Conservation (phyloP, 1,284 basidiomycete species). For the Cutaneotrichosporon sp. region DNA sequence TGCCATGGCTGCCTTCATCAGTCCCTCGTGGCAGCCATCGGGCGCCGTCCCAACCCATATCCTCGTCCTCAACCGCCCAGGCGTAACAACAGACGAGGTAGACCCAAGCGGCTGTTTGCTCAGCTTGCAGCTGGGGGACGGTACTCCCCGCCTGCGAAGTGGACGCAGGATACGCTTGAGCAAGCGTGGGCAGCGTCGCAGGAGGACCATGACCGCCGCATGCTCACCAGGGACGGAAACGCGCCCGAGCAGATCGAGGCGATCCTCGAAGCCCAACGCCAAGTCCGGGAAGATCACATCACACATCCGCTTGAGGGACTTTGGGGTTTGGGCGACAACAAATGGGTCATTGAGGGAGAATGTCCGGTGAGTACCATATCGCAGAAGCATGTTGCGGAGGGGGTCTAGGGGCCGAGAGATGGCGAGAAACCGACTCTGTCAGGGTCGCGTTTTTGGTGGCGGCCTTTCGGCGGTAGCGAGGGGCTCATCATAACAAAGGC, state of each 20-base stretch:
- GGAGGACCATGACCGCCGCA: background rate
- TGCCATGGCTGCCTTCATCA: conserved; percentile 40
- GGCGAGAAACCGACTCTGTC: background rate
- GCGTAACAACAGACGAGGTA: background rate
- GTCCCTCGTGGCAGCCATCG: conserved; percentile 36
- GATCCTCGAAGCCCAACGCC: conserved; percentile 7
- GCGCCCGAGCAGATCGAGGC: conserved; percentile 16
- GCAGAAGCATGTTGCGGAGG: background rate
- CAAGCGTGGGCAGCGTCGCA: conserved; percentile 8
- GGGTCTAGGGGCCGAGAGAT: no score
- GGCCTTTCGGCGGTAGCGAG: background rate
- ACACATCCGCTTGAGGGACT: conserved; percentile 31
- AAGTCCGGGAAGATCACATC: conserved; percentile 14
- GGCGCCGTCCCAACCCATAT: conserved; percentile 32
- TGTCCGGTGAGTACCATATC: conserved; percentile 44
- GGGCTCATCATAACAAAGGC: background rate
- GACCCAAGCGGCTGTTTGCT: conserved; percentile 8
- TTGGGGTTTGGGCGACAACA: conserved; percentile 27
- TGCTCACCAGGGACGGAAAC: conserved; percentile 2
- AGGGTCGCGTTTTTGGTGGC: background rate
- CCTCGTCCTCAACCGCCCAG: conserved; percentile 4
- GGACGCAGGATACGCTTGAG: conserved; percentile 25
- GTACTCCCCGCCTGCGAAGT: conserved; percentile 21
- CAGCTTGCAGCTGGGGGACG: background rate
- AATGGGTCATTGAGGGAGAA: conserved; percentile 42